A percentile compares a stretch with the other conserved stretches of the same genome.
phyloP scores from a whole-genome alignment of 2,329 filamentous ascomycete genomes.

The Fusarium guadeloupense region DNA sequence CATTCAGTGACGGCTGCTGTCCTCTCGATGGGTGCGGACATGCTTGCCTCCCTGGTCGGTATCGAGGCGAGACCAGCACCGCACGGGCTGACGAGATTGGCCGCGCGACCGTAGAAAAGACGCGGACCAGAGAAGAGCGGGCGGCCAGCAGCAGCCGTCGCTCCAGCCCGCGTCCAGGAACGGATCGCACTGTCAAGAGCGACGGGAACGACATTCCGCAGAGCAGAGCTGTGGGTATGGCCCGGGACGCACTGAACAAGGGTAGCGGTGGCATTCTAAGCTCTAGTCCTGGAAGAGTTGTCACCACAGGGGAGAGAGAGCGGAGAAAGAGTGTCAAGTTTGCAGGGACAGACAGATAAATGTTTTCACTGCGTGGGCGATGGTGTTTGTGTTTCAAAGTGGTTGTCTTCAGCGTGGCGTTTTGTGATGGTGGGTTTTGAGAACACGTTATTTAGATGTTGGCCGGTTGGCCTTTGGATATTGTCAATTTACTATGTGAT shows the following conservation, averaged over 20 bases:
- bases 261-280: conserved; percentile 54
- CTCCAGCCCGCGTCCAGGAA: conserved; percentile 42
- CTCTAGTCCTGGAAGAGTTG: conserved; percentile 58
- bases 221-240: conserved; percentile 68
- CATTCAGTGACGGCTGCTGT: conserved; percentile 66
- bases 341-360: conserved; percentile 52
- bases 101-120: conserved; percentile 56
- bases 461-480: not conserved
- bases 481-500: not conserved
- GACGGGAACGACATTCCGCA: conserved; percentile 65
- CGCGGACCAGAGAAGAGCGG: conserved; percentile 41
- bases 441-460: not conserved
- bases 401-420: conserved; percentile 14
- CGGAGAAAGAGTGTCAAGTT: conserved; percentile 73
- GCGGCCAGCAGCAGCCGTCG: conserved; percentile 41
- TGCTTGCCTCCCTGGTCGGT: conserved; percentile 67
- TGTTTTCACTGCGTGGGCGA: not conserved
- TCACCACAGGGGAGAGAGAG: conserved; percentile 57
- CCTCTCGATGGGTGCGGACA: conserved; percentile 73
- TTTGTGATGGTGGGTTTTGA: not conserved
- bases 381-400: not conserved
- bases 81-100: conserved; percentile 62
- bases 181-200: conserved; percentile 48
- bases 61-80: conserved; percentile 59
- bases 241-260: conserved; percentile 61